These are phyloP conservation scores for Annulohypoxylon bovei DNA, from an alignment of 495 filamentous ascomycete genomes.

Conservation along the genomic window DNA sequence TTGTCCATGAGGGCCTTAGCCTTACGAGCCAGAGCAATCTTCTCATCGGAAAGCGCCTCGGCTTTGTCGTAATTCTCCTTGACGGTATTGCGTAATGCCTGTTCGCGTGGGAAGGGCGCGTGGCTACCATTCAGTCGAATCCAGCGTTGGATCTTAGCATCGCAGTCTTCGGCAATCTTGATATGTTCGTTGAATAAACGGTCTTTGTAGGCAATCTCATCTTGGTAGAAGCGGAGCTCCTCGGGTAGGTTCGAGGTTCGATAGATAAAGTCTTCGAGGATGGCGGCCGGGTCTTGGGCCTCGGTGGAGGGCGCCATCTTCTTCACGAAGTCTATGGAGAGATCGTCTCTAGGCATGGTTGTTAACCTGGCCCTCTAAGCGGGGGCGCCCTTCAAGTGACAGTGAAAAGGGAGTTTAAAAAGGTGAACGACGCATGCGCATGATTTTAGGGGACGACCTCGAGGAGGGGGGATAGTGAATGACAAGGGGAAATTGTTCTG, in stretches of 20 bases:
- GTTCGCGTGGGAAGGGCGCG: conserved; percentile 85
- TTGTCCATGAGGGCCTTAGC: conserved; percentile 83
- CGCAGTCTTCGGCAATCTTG: conserved; percentile 76
- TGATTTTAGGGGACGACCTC: not conserved
- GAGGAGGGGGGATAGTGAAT: not conserved
- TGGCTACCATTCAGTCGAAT: conserved; percentile 86
- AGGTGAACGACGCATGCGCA: conserved; percentile 9
- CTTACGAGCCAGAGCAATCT: conserved; percentile 81
- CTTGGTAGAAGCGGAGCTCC: conserved; percentile 91
- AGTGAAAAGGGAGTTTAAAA: conserved; percentile 13
- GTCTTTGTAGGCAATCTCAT: conserved; percentile 94
- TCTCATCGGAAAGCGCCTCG: conserved; percentile 84
- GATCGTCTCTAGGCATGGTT: conserved; percentile 71
- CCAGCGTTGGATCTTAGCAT: conserved; percentile 87
- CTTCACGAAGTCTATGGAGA: conserved; percentile 67
- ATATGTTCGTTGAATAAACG: conserved; percentile 77
- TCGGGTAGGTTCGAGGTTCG: conserved; percentile 86
- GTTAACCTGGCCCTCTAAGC: conserved; percentile 55
- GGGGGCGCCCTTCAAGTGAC: conserved; percentile 35
- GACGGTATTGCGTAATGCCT: conserved; percentile 74
- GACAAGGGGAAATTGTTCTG: conserved; percentile 6
- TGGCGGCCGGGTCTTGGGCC: conserved; percentile 78
- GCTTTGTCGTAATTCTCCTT: conserved; percentile 75
- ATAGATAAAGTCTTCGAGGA: conserved; percentile 93
- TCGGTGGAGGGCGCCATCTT: conserved; percentile 63